Evolutionary conservation across 176 grass and related monocot species (phyloP).

Genomic region (Triticum turgidum): DNA sequence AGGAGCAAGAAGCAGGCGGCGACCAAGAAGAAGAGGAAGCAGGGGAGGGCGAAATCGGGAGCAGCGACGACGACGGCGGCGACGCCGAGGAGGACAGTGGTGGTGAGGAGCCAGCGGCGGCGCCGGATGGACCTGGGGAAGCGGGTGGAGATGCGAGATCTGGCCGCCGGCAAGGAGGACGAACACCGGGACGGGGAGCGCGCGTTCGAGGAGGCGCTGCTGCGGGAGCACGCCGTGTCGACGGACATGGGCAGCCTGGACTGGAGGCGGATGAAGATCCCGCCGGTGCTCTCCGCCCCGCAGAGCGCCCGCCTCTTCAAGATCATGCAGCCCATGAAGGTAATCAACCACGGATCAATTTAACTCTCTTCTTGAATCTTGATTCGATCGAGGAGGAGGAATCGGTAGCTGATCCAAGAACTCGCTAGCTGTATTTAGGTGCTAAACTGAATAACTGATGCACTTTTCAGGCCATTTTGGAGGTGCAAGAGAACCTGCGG

Average conservation of each 20-base stretch:
- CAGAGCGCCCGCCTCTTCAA: conserved; percentile 74
- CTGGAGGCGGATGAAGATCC: conserved; percentile 91
- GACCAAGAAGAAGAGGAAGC: not conserved
- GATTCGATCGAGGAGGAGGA: not conserved
- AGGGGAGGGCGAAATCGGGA: not conserved
- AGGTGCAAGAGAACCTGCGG: conserved; percentile 51
- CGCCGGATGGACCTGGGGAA: conserved; percentile 58
- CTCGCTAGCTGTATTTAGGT: not conserved
- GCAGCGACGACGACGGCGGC: not conserved
- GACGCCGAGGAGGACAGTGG: not conserved
- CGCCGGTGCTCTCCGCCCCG: conserved; percentile 61
- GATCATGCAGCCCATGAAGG: conserved; percentile 89
- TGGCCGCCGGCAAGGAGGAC: not conserved
- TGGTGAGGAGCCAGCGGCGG: conserved; percentile 39
- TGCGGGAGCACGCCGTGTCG: conserved; percentile 54
- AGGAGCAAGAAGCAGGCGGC: not conserved
- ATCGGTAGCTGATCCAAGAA: not conserved
- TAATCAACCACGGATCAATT: not conserved
- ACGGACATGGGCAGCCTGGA: conserved; percentile 74
- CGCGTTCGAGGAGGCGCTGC: conserved; percentile 54
- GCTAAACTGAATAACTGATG: not conserved
- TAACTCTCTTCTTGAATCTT: not conserved
- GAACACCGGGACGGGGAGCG: conserved; percentile 27
- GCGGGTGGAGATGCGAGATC: conserved; percentile 49
- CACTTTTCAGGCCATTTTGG: conserved; percentile 40